Evolutionary conservation across 768 basidiomycete genomes (phyloP), one percentile per base, ranked within the genome.

Genomic region (Fistulinella prunicolor): DNA sequence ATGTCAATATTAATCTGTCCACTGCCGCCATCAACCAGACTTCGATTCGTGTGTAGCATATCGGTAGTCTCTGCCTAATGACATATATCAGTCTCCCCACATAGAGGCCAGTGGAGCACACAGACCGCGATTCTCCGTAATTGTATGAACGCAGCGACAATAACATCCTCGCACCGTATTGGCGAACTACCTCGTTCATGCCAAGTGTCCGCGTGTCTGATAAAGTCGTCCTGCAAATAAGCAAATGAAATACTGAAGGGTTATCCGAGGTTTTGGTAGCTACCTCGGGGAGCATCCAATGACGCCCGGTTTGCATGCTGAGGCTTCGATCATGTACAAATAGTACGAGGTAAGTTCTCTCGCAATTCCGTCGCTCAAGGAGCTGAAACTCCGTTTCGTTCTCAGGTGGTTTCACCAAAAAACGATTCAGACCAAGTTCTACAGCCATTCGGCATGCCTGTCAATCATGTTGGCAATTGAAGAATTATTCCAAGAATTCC

Each of bases 381-480:
- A 75, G 65, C 58, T 88, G 83, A 28, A 82, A 70, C 34, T 82
- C 80, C 4, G 79, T 76, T 66, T 92, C 89, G 49, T 78, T 70
- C 14, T 69, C 51, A 12, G 81, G 77, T 7, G 82, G 79, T 26
- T 73, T 68, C 7, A 77, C 63, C 37, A 80, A 60, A 63, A 82
- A 86, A 39, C 83, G 83, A 65, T 92, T 92, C 20, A 92, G 73
- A 42, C 83, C 81, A 28, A 92, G 77, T 62, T 92, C 89, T 22
- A 93, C 82, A 23, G 90, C 86, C 88, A 93, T 89, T 38, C 89
- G 84, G 61, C 86, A 88, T 16, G 89, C 89, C 86, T 89, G 53
- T 24, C 34, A 14, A 48, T 32, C 9, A 20, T 38, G 20, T 54
- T 24, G 54, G 38, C 21, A 37, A 48, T 24, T 34, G 42, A 23